Evolutionary conservation across 768 basidiomycete species (phyloP).

Genomic region (Leccinum sublutescens): DNA sequence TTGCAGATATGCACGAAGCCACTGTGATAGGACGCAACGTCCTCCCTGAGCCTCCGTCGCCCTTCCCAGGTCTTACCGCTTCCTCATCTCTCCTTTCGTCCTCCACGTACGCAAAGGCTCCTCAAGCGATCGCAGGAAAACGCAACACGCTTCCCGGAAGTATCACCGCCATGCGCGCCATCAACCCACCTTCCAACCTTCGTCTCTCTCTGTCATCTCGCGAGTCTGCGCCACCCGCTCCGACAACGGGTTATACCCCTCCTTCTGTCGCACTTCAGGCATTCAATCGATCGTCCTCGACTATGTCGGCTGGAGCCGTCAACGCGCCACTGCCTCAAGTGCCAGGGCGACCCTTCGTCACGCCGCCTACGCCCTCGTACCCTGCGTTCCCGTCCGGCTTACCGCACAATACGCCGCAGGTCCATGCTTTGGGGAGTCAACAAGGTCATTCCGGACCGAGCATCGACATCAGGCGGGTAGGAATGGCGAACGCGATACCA

Average conservation of each 20-base stretch:
- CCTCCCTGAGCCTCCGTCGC: constrained; percentile 76
- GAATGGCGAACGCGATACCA: constrained; percentile 34
- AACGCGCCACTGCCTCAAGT: constrained; percentile 13
- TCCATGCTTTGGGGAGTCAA: constrained; percentile 52
- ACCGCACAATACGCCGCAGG: constrained; percentile 50
- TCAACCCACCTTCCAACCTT: constrained; percentile 15
- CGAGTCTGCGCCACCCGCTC: constrained; percentile 14
- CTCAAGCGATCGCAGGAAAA: constrained; percentile 54
- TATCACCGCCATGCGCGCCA: constrained; percentile 32
- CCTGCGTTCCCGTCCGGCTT: constrained; percentile 58
- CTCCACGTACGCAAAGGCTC: constrained; percentile 19
- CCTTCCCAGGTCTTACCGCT: constrained; percentile 54
- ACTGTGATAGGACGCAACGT: constrained; percentile 34
- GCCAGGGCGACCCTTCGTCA: constrained; percentile 19
- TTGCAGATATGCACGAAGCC: constrained; percentile 15
- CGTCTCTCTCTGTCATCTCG: constrained; percentile 30
- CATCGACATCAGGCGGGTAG: constrained; percentile 59
- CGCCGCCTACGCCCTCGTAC: constrained; percentile 68
- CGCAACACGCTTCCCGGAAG: constrained; percentile 49
- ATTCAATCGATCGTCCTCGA: constrained; percentile 27
- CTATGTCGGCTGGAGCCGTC: constrained; percentile 21
- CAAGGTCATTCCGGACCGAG: constrained; percentile 51
- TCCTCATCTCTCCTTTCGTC: constrained; percentile 27
- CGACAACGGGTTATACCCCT: constrained; percentile 26
- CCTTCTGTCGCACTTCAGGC: constrained; percentile 37